Base-by-base conservation (phyloP, 2,329 filamentous ascomycete species). In the Mollisia scopiformis region DNA sequence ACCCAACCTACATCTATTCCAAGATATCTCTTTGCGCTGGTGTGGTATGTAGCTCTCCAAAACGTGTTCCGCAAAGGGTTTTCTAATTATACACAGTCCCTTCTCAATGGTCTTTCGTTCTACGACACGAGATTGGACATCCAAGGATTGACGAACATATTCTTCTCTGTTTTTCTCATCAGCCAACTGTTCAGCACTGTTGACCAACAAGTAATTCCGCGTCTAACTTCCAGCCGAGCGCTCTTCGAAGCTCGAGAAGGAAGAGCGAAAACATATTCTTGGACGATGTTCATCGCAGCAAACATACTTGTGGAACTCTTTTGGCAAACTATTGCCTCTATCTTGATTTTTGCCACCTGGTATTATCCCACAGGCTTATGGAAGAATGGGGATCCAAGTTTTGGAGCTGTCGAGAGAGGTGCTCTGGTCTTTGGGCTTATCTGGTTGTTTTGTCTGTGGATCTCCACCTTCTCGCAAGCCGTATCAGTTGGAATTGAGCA, bases 241-340 rank as follows among this genome's bases (percentile, higher is more conserved):
- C 63, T 94, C 35, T 95, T 91, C 76, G 78, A 89, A 73, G 85
- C 83, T 2, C 84, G 91, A 11, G 91, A 95, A 73, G 84, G 87
- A 49, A 90, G 85, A 21, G 86, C 88, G 16, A 92, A 92, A 74
- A 93, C 93, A 25, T 95, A 95, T 75, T 88, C 85, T 2, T 91
- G 88, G 79, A 77, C 90, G 62, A 77, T 88, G 33, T 77, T 90
- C n/a, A 82, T 91, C 69, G 73, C 89, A 0, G 91, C 90, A 58
- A 87, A 90, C 55, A 90, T 97, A 65, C 78, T 93, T 39, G 91
- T 94, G 61, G 93, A 97, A 74, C 79, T 97, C 5, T 92, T 92
- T 0, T 97, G 91, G 88, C 92, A 96, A 73, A 67, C 66, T 6
- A 76, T 95, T 41, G 89, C 91, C 82, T 85, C 86, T 1, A 81